Evolutionary conservation across 164 flowering plant genomes (phyloP), one percentile per base, ranked within the genome.

Genomic region (Stephania cephalantha): DNA sequence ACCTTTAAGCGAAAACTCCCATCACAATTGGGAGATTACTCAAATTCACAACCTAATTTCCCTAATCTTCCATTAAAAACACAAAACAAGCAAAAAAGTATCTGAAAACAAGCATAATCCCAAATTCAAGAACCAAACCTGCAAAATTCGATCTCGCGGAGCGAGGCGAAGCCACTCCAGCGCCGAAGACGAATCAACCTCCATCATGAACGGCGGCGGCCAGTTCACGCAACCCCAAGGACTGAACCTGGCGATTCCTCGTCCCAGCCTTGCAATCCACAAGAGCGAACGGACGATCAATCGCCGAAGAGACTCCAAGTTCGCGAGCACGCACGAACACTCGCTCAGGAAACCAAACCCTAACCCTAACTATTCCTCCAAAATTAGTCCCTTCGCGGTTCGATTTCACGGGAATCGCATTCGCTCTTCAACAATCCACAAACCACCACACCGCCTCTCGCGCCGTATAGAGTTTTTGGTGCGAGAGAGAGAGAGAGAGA

Each of bases 221-320:
- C 87, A 89, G 77, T 84, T 86, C 29, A 76, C 76, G 77, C 89
- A 87, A 77, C 84, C 81, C 79, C 88, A 85, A 75, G 72, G 73
- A 35, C 81, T 70, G 68, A 80, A 74, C 76, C 87, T 71, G 22
- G 84, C 74, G 76, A 75, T 79, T 46, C 75, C 79, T 70, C 87
- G 87, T 88, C 86, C 90, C 89, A 89, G 88, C 74, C 73, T 73
- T 78, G 76, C 77, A 74, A 45, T 53, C 7, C 15, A 50, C 4
- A 42, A 17, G 15, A 18, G 6, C 42, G 25, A 61, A 25, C n/a
- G 20, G 8, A 18, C n/a, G 66, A 61, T 61, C 66, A 22, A 61
- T 61, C 25, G 66, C 66, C 9, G 20, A 61, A 61, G 61, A 53
- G 18, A 53, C 15, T 13, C 18, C 18, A 35, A 35, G 42, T 35